phyloP scores from a whole-genome alignment of 73 alveolate species.

The Tetrahymena elliotti region DNA sequence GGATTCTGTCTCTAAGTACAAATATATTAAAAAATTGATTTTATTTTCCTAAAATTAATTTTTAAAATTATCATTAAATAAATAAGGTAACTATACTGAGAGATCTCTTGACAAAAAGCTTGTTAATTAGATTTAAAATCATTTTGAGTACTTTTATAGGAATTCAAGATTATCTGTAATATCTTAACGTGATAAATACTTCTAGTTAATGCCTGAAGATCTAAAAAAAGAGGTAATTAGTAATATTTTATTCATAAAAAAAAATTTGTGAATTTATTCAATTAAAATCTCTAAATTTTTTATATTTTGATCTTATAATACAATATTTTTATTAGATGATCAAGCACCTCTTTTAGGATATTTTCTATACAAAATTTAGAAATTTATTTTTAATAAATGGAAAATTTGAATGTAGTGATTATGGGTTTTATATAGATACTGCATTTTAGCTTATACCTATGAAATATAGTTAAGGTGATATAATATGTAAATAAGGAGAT shows the following conservation, averaged over 20 bases:
- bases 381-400: background rate
- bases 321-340: background rate
- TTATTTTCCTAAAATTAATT: background rate
- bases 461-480: background rate
- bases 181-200: background rate
- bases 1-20: conserved; percentile 64
- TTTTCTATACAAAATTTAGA: background rate
- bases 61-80: background rate
- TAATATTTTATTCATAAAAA: background rate
- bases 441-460: background rate
- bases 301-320: no score
- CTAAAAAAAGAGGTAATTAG: background rate
- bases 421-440: background rate
- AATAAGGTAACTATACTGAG: background rate
- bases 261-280: no score
- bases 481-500: background rate
- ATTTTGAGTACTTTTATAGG: background rate
- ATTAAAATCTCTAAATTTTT: no score
- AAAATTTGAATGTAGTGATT: background rate
- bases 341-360: background rate
- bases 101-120: background rate
- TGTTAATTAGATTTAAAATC: background rate
- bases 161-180: background rate
- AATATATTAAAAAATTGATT: conserved; percentile 47
- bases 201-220: background rate